Base-by-base conservation (phyloP, 208 protist species). In the Trypanosoma rangeli region DNA sequence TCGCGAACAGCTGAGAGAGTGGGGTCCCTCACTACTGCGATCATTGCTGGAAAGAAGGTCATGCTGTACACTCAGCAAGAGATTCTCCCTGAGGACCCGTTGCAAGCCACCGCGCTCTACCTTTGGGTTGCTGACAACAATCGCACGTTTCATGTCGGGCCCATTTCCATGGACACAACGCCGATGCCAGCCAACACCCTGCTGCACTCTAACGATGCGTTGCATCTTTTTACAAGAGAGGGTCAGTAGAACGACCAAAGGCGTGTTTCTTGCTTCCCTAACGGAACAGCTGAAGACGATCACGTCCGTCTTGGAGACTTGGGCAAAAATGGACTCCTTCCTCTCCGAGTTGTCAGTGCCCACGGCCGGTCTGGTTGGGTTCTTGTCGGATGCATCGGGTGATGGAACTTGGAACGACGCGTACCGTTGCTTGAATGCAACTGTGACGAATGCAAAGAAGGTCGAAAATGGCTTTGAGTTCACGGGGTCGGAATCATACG, bases 81-180 rank as follows among this genome's bases (percentile, higher is more conserved):
- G 50, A 60, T 53, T 52, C 42, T 18, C 20, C 3, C 18, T 13
- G 64, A 54, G 1, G 28, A 39, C n/a, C n/a, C n/a, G 15, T 48
- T 13, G 8, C 20, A 16, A 15, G 52, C 52, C 48, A 53, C 60
- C 29, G 28, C 35, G 24, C 64, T 70, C 12, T 54, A 70, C 18
- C 39, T 70, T 18, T 71, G 66, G 66, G 31, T 71, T 24, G 57
- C 44, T 3, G 66, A 71, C 33, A 39, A 39, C 5, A 37, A 56
- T 10, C 66, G 66, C 39, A 48, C 62, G 8, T 64, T 53, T 24
- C 18, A 42, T 31, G 33, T 68, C 28, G 54, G 16, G 26, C 8
- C n/a, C 15, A 35, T 58, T 18, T 29, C 24, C 54, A 16, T 37
- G 26, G 9, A 50, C 20, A 22, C 7, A n/a, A 16, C 12, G 3